These are phyloP conservation scores for Coemansia pectinata DNA, from an alignment of 192 early-diverging fungal genomes.

Conservation along the genomic window DNA sequence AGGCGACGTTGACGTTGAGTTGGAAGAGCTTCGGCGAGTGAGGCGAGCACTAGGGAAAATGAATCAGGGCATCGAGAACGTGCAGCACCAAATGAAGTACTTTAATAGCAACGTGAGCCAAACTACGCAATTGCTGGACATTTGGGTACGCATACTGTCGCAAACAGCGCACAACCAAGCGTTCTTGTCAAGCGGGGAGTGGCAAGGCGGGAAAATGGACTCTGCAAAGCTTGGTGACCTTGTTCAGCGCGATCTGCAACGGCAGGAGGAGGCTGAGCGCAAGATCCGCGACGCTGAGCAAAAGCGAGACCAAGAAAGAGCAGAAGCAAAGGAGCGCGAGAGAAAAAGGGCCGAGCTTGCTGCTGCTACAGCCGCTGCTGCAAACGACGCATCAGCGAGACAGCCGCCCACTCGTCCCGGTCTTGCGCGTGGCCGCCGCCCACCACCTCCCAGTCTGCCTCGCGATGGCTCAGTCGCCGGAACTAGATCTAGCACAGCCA, in stretches of 20 bases:
- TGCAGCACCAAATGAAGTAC: slow-evolving; percentile 52
- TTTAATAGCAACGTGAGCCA: slow-evolving; percentile 59
- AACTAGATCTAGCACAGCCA: neutral
- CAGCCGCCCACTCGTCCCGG: slow-evolving; percentile 15
- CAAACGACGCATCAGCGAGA: slow-evolving; percentile 3
- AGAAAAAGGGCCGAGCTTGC: slow-evolving; percentile 27
- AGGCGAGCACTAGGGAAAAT: slow-evolving; percentile 47
- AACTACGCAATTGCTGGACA: slow-evolving; percentile 58
- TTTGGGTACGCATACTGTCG: slow-evolving; percentile 58
- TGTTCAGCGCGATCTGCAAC: slow-evolving; percentile 25
- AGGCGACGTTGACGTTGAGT: slow-evolving; percentile 18
- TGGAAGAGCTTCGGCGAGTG: slow-evolving; percentile 47
- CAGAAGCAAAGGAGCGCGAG: slow-evolving; percentile 41
- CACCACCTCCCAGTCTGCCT: slow-evolving; percentile 10
- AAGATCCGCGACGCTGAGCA: slow-evolving; percentile 14
- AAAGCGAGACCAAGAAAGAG: slow-evolving; percentile 14
- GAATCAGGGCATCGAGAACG: slow-evolving; percentile 51
- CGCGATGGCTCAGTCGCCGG: slow-evolving; percentile 7
- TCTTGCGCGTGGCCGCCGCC: slow-evolving; percentile 15
- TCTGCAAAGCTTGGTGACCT: slow-evolving; percentile 27
- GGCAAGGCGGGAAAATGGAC: slow-evolving; percentile 55
- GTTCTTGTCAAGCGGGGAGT: slow-evolving; percentile 52
- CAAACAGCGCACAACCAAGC: slow-evolving; percentile 58
- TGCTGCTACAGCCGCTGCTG: neutral
- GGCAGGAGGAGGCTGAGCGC: slow-evolving; percentile 36